Conservation (phyloP, 352 stramenopile species). For the Thraustotheca clavata region DNA sequence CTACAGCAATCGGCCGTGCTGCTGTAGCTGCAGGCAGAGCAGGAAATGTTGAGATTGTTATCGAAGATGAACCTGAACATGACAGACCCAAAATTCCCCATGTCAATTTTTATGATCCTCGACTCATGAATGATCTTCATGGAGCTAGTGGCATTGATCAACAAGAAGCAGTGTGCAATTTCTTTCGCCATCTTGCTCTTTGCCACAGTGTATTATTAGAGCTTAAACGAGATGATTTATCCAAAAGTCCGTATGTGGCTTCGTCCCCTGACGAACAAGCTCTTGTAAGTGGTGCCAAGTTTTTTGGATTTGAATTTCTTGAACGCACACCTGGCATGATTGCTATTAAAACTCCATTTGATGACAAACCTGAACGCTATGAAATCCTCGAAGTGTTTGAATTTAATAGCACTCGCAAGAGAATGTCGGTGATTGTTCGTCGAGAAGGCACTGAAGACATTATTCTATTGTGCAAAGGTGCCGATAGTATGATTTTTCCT, state of each 20-base stretch:
- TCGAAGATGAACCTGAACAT: conserved; percentile 31
- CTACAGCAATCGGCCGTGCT: conserved; percentile 69
- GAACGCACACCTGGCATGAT: conserved; percentile 62
- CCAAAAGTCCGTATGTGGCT: conserved; percentile 67
- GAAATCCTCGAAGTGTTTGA: conserved; percentile 91
- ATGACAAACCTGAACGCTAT: conserved; percentile 51
- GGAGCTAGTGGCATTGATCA: conserved; percentile 24
- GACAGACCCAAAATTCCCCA: conserved; percentile 28
- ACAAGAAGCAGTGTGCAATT: conserved; percentile 62
- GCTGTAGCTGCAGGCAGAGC: conserved; percentile 29
- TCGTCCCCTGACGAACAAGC: conserved; percentile 85
- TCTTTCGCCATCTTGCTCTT: conserved; percentile 80
- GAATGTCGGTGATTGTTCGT: conserved; percentile 81
- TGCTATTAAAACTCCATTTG: conserved; percentile 51
- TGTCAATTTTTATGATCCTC: conserved; percentile 74
- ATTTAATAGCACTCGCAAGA: conserved; percentile 86
- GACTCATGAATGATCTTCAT: conserved; percentile 48
- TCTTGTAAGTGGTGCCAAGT: conserved; percentile 78
- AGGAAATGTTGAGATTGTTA: conserved; percentile 51
- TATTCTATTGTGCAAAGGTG: conserved; percentile 69
- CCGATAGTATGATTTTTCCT: conserved; percentile 81
- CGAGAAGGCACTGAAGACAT: conserved; percentile 45
- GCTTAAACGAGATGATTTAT: conserved; percentile 35
- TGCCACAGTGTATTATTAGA: conserved; percentile 97
- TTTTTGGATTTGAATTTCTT: conserved; percentile 76